Conservation (phyloP, 2,329 filamentous ascomycete species). For the Hypoxylon sp. region DNA sequence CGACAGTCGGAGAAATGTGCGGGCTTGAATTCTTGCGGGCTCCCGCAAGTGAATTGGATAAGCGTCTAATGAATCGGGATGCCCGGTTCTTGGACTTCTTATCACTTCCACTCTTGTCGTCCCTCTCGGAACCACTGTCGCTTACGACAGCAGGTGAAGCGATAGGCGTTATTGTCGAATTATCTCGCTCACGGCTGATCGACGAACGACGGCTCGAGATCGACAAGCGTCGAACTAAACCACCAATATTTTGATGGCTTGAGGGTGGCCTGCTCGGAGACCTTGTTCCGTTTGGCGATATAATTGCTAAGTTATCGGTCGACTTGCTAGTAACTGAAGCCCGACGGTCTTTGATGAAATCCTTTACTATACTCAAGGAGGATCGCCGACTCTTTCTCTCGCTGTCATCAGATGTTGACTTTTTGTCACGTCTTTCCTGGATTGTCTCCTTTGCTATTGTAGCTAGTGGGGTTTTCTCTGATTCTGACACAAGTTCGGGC, state of each 20-base stretch:
- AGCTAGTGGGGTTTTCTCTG: slow-evolving; percentile 48
- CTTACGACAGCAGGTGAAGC: slow-evolving; percentile 61
- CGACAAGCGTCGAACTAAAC: slow-evolving; percentile 73
- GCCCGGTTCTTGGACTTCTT: slow-evolving; percentile 66
- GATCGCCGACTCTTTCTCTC: slow-evolving; percentile 66
- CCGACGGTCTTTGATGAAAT: slow-evolving; percentile 73
- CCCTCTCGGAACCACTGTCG: slow-evolving; percentile 65
- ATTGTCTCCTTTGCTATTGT: slow-evolving; percentile 62
- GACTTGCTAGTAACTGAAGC: slow-evolving; percentile 66
- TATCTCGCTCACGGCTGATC: slow-evolving; percentile 61
- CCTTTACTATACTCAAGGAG: slow-evolving; percentile 72
- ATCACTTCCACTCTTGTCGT: slow-evolving; percentile 62
- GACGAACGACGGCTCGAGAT: slow-evolving; percentile 74
- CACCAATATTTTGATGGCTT: slow-evolving; percentile 61
- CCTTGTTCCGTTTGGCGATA: slow-evolving; percentile 56
- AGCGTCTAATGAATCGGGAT: slow-evolving; percentile 71
- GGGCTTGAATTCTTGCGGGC: slow-evolving; percentile 63
- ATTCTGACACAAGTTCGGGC: slow-evolving; percentile 51
- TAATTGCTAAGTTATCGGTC: slow-evolving; percentile 59
- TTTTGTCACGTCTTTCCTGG: slow-evolving; percentile 62
- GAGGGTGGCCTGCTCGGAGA: slow-evolving; percentile 66
- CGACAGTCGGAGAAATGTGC: slow-evolving; percentile 66
- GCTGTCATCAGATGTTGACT: slow-evolving; percentile 54
- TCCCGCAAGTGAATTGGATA: slow-evolving; percentile 68
- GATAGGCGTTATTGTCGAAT: slow-evolving; percentile 44